Percentiles rank a stretch among this genome's conserved stretches.
phyloP scores from a whole-genome alignment of 2,329 filamentous ascomycete genomes.

The Alternaria gaisen region DNA sequence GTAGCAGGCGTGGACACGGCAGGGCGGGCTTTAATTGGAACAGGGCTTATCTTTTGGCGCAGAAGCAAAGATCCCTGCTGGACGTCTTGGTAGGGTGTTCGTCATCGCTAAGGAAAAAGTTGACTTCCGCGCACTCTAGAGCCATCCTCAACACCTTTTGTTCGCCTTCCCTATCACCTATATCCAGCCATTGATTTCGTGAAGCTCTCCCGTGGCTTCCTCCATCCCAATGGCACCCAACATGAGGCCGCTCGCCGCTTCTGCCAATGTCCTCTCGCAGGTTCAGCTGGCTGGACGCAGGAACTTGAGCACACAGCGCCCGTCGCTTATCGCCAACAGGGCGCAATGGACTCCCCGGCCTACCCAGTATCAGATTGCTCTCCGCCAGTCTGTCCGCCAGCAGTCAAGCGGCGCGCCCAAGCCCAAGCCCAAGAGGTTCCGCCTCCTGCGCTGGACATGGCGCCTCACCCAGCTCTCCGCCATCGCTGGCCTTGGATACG shows the following conservation, averaged over 20 bases:
- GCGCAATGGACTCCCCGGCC: constrained; percentile 48
- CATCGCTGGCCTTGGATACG: constrained; percentile 73
- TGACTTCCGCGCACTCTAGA: constrained; percentile 20
- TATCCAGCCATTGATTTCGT: constrained; percentile 19
- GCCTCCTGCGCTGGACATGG: constrained; percentile 82
- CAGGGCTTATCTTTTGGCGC: constrained; percentile 24
- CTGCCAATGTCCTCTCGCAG: constrained; percentile 40
- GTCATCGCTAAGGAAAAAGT: constrained; percentile 46
- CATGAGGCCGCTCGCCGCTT: constrained; percentile 48
- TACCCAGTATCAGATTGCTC: constrained; percentile 44
- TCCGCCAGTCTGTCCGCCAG: constrained; percentile 48
- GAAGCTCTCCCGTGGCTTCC: constrained; percentile 18
- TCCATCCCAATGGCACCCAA: constrained; percentile 44
- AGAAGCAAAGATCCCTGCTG: constrained; percentile 17
- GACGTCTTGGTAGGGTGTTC: constrained; percentile 15
- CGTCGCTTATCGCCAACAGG: constrained; percentile 45
- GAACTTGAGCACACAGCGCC: constrained; percentile 46
- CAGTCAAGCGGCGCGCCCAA: constrained; percentile 44
- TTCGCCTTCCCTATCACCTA: constrained; percentile 14
- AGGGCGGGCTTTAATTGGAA: constrained; percentile 25
- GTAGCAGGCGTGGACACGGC: constrained; percentile 17
- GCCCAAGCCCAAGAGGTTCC: constrained; percentile 60
- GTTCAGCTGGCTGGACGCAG: constrained; percentile 47
- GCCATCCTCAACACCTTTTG: constrained; percentile 24
- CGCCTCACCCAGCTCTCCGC: constrained; percentile 80